Evolutionary conservation across 2,329 filamentous ascomycete genomes (phyloP).

Genomic region (Neonectria ditissima): DNA sequence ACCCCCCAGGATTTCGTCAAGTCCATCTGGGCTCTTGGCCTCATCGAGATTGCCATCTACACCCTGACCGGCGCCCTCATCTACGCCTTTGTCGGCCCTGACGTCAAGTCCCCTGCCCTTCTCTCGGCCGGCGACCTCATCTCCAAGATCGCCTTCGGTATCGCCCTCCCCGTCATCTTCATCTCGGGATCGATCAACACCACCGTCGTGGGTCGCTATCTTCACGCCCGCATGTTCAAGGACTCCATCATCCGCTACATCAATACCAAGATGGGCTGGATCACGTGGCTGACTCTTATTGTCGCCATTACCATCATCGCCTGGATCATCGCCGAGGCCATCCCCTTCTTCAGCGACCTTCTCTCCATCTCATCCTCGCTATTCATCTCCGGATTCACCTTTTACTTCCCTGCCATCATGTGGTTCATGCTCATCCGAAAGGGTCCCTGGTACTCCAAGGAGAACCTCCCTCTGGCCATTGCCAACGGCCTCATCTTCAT

Average conservation of each 20-base stretch:
- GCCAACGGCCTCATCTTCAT: conserved; percentile 45
- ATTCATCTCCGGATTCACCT: conserved; percentile 61
- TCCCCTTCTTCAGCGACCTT: conserved; percentile 78
- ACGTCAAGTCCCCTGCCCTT: conserved; percentile 75
- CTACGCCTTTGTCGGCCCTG: conserved; percentile 75
- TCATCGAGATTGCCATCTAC: conserved; percentile 73
- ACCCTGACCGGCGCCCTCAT: conserved; percentile 74
- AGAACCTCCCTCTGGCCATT: conserved; percentile 45
- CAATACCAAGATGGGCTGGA: conserved; percentile 62
- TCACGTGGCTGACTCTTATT: conserved; percentile 70
- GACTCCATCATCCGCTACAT: conserved; percentile 58
- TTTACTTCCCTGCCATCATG: conserved; percentile 57
- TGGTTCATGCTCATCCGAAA: conserved; percentile 56
- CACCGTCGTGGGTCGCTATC: conserved; percentile 59
- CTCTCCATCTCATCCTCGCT: conserved; percentile 66
- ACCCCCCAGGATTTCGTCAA: conserved; percentile 60
- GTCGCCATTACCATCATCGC: conserved; percentile 70
- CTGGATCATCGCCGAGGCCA: conserved; percentile 78
- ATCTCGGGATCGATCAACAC: conserved; percentile 79
- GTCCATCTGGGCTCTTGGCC: conserved; percentile 72
- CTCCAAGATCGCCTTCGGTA: conserved; percentile 75
- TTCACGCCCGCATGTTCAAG: conserved; percentile 59
- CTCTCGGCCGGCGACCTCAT: conserved; percentile 70
- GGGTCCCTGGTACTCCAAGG: conserved; percentile 45
- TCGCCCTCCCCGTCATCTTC: conserved; percentile 79